Base-by-base conservation (phyloP, 1,284 basidiomycete genomes). In the Moesziomyces sp. region DNA sequence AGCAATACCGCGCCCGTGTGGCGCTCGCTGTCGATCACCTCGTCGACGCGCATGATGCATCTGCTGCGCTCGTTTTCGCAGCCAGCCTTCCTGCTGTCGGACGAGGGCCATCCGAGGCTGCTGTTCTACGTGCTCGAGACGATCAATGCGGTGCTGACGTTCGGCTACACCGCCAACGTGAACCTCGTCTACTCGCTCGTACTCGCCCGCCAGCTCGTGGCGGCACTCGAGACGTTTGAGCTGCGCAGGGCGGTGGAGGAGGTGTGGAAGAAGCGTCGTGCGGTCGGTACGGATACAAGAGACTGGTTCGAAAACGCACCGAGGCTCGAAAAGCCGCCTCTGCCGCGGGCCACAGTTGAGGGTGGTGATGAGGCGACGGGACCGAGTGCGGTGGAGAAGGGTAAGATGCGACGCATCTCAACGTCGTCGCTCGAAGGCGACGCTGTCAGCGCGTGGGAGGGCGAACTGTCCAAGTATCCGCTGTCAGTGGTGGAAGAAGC, bases 111-210 rank as follows among this genome's bases (percentile, higher is more conserved):
- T 83, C 96, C 96, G 3, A 87, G 95, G 52, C 86, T 97, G 24
- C 87, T 97, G 30, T 97, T 92, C 85, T 96, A 96, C 85, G 90
- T 94, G 90, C 87, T 98, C 46, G 95, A 98, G 83, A 89, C 91
- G 5, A 93, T 97, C 87, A 97, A 94, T 84, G 88, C 90, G 6
- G 87, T 97, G 54, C 88, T 97, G 56, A 86, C 83, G 46, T 74
- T 72, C 53, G 80, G 84, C 28, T 78, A 79, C n/a, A 57, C 21
- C 14, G 90, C 92, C 40, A 98, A 97, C 84, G 90, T 94, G 0
- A 92, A 96, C 76, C 85, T 98, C 30, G 87, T 94, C 43, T 96
- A 97, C 82, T 91, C 91, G 1, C 88, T 98, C 53, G 86, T 98
- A 4, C 89, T 91, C 13, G 88, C 91, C 0, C 91, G 94, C 81